Conservation (phyloP, 345 rosid genomes). For the Lumnitzera racemosa region DNA sequence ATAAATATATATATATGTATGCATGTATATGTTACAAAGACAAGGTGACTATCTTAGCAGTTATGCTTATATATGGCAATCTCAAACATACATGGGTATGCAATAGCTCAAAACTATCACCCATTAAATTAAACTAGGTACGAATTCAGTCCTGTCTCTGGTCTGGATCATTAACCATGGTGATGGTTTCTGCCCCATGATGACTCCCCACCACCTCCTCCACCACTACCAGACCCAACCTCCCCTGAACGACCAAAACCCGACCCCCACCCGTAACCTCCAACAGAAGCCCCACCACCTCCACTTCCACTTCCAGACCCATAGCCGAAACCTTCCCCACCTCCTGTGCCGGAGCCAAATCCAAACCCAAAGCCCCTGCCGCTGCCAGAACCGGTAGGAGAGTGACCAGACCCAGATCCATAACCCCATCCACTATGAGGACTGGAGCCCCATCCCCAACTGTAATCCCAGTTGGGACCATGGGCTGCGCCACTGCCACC, state of each 20-base stretch:
- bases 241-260: constrained; percentile 23
- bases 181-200: background rate
- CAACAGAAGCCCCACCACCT: constrained; percentile 69
- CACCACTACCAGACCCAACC: background rate
- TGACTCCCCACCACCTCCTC: background rate
- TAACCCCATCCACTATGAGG: constrained; percentile 80
- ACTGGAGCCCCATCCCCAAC: constrained; percentile 83
- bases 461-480: constrained; percentile 77
- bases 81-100: no score
- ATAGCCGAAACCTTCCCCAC: constrained; percentile 64
- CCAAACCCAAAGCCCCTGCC: constrained; percentile 78
- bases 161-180: background rate
- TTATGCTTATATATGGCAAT: no score
- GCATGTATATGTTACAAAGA: no score
- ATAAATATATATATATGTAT: no score
- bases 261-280: constrained; percentile 68
- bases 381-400: constrained; percentile 68
- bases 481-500: constrained; percentile 64
- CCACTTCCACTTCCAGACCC: constrained; percentile 76
- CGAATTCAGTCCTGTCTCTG: no score
- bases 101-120: no score
- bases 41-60: no score
- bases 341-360: constrained; percentile 60
- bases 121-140: no score
- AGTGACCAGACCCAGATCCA: constrained; percentile 73